Evolutionary conservation across 345 rosid genomes (phyloP), one percentile per base, ranked within the genome.

Genomic region (Ailanthus altissimus): DNA sequence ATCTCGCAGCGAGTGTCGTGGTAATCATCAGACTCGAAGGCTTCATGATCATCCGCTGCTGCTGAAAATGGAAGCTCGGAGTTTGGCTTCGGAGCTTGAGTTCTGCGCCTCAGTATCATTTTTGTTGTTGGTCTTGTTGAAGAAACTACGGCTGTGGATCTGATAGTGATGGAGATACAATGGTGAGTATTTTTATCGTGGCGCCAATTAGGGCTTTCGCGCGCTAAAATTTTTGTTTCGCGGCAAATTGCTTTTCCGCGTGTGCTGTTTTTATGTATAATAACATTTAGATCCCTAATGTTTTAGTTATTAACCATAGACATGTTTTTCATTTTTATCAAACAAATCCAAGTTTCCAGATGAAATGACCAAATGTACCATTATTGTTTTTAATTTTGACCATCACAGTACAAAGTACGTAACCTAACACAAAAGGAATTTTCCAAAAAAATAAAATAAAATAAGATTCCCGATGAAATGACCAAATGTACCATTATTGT

Each of bases 1-100:
- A 84, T 85, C 84, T 89, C 84, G 81, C 99, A 95, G 56, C 75
- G 74, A 43, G 85, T 77, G 18, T 83, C 78, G 10, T 81, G 84
- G 86, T 49, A 77, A 63, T 83, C 90, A 32, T 32, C 38, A 32
- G 38, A 32, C 3, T 1, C 38, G 15, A 77, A 70, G 54, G 73
- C 70, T 38, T 62, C 75, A 8, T 69, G 38, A 32, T 32, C 38
- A 32, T 32, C 38, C 38, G 3, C 1, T 32, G 38, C 38, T 32
- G 38, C 63, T 46, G 65, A 20, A 56, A 46, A 20, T n/a, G 70
- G 51, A 16, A 16, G 70, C 49, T 49, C 72, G 26, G 81, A 65
- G 58, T 61, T 32, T 47, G 88, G 91, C 47, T 62, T 84, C 21
- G 86, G 83, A 56, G 93, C 91, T 9, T 79, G 83, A 25, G 91